phyloP scores from a whole-genome alignment of 805 yeast genomes.

The Wickerhamiella sergipiensis region DNA sequence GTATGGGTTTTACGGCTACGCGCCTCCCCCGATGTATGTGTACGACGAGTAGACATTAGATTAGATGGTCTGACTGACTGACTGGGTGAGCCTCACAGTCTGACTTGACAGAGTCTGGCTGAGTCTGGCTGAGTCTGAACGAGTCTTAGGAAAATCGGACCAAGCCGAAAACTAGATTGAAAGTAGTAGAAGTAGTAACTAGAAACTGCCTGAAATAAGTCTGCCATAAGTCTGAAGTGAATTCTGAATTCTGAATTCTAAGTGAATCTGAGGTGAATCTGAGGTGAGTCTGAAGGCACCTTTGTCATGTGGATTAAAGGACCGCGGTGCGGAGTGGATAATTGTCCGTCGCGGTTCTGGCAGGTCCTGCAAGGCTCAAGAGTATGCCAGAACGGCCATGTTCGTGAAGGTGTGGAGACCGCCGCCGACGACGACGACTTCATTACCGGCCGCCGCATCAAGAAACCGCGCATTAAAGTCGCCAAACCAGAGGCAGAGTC shows the following conservation, averaged over 20 bases:
- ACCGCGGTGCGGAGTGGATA: constrained; percentile 75
- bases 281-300: too few species aligned
- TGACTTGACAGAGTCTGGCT: too few species aligned
- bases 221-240: too few species aligned
- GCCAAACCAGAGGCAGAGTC: constrained; percentile 4
- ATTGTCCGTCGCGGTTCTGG: constrained; percentile 73
- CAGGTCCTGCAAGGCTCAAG: constrained; percentile 59
- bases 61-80: too few species aligned
- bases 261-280: too few species aligned
- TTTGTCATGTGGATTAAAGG: constrained; percentile 47
- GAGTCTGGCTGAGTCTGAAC: too few species aligned
- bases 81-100: too few species aligned
- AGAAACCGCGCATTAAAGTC: constrained; percentile 6
- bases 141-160: too few species aligned
- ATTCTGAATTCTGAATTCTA: too few species aligned
- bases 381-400: constrained; percentile 86
- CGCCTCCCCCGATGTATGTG: constrained; percentile 1
- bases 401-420: constrained; percentile 59
- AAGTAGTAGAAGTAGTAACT: too few species aligned
- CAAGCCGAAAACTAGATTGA: too few species aligned
- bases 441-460: constrained; percentile 19
- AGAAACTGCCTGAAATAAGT: too few species aligned
- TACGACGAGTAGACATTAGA: neutral
- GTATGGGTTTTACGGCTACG: constrained; percentile 1
- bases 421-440: constrained; percentile 32